Conservation (phyloP, 1,139 yeast genomes). For the Pneumocystis oryctolagi region DNA sequence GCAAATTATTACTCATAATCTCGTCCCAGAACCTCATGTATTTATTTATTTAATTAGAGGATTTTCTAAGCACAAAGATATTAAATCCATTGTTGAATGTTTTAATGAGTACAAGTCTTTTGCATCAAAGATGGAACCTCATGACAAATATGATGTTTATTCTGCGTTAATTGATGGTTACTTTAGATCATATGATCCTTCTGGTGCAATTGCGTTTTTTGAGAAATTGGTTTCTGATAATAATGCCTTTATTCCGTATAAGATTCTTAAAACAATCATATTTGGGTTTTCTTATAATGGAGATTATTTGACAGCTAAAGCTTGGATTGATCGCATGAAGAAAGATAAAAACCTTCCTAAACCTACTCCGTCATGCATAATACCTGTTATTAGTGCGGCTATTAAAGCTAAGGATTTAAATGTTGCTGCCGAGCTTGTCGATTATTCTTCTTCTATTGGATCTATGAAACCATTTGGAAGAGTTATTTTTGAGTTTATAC, state of each 20-base stretch:
- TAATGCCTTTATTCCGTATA: background rate
- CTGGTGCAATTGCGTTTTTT: constrained; percentile 21
- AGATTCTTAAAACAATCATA: background rate
- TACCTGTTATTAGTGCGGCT: background rate
- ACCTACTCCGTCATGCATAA: background rate
- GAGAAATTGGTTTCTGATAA: constrained; percentile 8
- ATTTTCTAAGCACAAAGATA: constrained; percentile 5
- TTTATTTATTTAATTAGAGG: background rate
- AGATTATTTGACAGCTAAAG: background rate
- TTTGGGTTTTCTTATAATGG: background rate
- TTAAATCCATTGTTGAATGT: constrained; percentile 14
- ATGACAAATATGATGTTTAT: constrained; percentile 16
- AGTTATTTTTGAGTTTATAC: background rate
- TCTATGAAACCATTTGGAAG: background rate
- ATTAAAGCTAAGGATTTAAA: background rate
- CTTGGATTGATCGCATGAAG: constrained; percentile 2
- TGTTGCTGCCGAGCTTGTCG: background rate
- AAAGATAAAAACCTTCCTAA: background rate
- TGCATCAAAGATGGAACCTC: constrained; percentile 9
- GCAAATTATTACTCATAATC: background rate
- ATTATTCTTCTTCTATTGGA: constrained; percentile 1
- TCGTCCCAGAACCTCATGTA: background rate
- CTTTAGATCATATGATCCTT: constrained; percentile 19
- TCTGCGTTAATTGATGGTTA: constrained; percentile 23
- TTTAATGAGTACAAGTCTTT: constrained; percentile 15